These are phyloP conservation scores for Corylus heterophylla DNA, from an alignment of 306 rosid species.

Conservation along the genomic window DNA sequence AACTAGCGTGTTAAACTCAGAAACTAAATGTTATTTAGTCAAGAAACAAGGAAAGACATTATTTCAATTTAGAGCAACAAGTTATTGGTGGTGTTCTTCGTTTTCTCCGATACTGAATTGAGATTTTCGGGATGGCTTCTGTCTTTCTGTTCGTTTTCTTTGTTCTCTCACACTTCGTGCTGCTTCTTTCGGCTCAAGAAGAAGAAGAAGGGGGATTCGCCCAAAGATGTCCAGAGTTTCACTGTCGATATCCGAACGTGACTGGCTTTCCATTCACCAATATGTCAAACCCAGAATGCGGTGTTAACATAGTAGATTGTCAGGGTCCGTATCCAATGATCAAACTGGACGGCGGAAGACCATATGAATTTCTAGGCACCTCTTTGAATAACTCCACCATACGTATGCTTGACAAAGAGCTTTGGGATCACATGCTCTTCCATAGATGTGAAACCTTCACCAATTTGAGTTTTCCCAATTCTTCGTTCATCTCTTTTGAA, in stretches of 20 bases:
- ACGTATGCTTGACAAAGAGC: background rate
- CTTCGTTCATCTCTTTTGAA: too few relatives aligned
- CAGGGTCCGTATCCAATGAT: background rate
- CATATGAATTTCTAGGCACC: background rate
- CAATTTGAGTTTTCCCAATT: too few relatives aligned
- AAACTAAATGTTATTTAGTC: too few relatives aligned
- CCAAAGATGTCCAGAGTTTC: too few relatives aligned
- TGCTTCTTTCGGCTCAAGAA: slow-evolving; percentile 2
- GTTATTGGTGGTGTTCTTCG: too few relatives aligned
- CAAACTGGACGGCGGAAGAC: background rate
- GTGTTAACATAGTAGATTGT: background rate
- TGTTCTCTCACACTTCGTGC: background rate
- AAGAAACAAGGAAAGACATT: too few relatives aligned
- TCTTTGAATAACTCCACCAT: too few relatives aligned
- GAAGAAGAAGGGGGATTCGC: too few relatives aligned
- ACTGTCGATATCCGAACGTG: background rate
- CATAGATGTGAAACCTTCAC: too few relatives aligned
- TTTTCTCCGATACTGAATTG: background rate
- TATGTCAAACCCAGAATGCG: background rate
- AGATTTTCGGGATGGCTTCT: background rate
- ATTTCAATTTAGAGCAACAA: too few relatives aligned
- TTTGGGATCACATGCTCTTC: too few relatives aligned
- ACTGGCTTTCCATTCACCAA: background rate
- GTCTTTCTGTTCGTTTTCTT: background rate
- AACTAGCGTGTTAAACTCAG: too few relatives aligned